Percentiles rank a stretch among this genome's conserved stretches.
Conservation (phyloP, 768 basidiomycete genomes). For the Mycena pura region DNA sequence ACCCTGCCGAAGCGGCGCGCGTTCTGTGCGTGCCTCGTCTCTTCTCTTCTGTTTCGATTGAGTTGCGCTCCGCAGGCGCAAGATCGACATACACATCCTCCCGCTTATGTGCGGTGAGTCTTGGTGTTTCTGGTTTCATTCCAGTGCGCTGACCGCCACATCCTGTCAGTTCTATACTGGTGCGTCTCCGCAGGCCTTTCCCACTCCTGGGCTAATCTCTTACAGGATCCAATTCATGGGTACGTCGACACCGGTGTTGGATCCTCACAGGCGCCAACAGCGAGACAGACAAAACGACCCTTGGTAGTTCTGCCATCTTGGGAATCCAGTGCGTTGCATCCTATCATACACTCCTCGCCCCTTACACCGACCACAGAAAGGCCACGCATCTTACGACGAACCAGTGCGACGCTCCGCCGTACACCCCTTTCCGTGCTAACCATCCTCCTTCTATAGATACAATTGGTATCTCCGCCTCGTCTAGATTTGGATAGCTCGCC, state of each 20-base stretch:
- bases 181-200: too few species aligned
- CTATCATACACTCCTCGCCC: neutral
- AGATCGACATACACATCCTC: too few species aligned
- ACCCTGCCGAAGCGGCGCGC: slow-evolving; percentile 57
- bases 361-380: slow-evolving; percentile 44
- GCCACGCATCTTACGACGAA: slow-evolving; percentile 68
- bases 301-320: slow-evolving; percentile 70
- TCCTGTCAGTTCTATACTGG: slow-evolving; percentile 7
- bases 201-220: too few species aligned
- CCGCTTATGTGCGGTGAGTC: too few species aligned
- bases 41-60: too few species aligned
- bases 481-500: too few species aligned
- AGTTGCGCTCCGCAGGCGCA: too few species aligned
- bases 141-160: too few species aligned
- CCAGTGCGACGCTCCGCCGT: slow-evolving; percentile 51
- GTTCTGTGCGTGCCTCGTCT: slow-evolving; percentile 49
- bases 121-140: too few species aligned
- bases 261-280: too few species aligned
- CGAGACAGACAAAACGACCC: slow-evolving; percentile 70
- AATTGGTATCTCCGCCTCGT: neutral
- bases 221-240: slow-evolving; percentile 71
- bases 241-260: neutral
- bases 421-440: too few species aligned
- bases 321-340: slow-evolving; percentile 61
- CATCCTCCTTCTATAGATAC: neutral